A percentile compares a stretch with the other conserved stretches of the same genome.
These are phyloP conservation scores for Thuja plicata DNA, from an alignment of 83 land plant genomes.

Conservation along the genomic window DNA sequence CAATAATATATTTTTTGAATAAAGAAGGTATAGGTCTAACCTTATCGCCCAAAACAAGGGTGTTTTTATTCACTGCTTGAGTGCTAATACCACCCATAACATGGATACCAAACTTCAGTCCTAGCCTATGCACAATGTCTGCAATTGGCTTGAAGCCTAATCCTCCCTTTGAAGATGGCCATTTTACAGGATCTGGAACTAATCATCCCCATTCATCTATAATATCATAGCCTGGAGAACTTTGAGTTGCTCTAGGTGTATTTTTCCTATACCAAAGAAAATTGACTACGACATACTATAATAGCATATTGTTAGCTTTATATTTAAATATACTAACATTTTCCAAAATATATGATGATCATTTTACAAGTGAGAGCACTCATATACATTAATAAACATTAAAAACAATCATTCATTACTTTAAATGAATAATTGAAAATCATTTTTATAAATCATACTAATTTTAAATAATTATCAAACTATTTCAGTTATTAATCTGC, in stretches of 20 bases:
- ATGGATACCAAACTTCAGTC: slow-evolving; percentile 55
- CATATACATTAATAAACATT: too few relatives aligned
- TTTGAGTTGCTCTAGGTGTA: slow-evolving; percentile 28
- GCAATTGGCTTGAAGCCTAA: slow-evolving; percentile 36
- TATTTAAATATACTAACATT: background rate
- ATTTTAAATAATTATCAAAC: too few relatives aligned
- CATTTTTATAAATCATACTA: too few relatives aligned
- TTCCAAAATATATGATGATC: too few relatives aligned
- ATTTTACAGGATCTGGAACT: slow-evolving; percentile 41
- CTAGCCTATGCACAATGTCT: slow-evolving; percentile 35
- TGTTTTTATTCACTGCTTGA: slow-evolving; percentile 41
- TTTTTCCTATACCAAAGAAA: slow-evolving; percentile 48
- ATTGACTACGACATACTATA: slow-evolving; percentile 56
- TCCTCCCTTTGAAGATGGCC: slow-evolving; percentile 47
- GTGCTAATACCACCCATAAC: slow-evolving; percentile 51
- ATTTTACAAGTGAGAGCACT: too few relatives aligned
- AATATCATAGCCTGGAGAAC: slow-evolving; percentile 28
- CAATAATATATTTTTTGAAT: background rate
- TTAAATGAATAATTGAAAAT: too few relatives aligned
- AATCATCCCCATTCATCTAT: slow-evolving; percentile 54
- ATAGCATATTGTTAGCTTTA: background rate
- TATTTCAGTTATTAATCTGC: too few relatives aligned
- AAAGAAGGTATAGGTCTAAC: slow-evolving; percentile 7
- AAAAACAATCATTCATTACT: too few relatives aligned
- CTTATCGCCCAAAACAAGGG: slow-evolving; percentile 30